Evolutionary conservation across 192 early-diverging fungal species (phyloP).

Genomic region (Podila epigama): DNA sequence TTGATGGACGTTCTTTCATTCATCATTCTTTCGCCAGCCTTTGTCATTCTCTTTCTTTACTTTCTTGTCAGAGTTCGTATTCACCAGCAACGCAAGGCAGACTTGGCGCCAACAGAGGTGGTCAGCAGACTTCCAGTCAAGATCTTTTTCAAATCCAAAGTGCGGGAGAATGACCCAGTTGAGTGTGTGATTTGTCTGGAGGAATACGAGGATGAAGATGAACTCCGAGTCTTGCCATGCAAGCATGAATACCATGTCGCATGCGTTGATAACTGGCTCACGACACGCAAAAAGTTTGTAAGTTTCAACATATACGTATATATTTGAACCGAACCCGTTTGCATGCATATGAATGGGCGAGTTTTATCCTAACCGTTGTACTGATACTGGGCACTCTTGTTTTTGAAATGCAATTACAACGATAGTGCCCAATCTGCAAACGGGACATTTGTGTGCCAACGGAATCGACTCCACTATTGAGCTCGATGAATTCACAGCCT

Average conservation of each 20-base stretch:
- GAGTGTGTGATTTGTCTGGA: conserved; percentile 95
- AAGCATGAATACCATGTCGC: conserved; percentile 87
- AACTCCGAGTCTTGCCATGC: conserved; percentile 84
- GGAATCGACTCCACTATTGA: conserved; percentile 48
- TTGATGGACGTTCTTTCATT: conserved; percentile 82
- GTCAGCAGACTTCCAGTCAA: conserved; percentile 78
- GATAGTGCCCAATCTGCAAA: conserved; percentile 54
- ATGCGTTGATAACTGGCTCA: conserved; percentile 95
- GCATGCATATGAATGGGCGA: too few relatives aligned
- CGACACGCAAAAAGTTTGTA: conserved; percentile 88
- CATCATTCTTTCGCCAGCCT: conserved; percentile 79
- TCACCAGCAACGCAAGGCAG: conserved; percentile 74
- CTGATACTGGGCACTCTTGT: too few relatives aligned
- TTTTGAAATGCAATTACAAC: too few relatives aligned
- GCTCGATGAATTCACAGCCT: not conserved
- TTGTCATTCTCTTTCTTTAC: conserved; percentile 81
- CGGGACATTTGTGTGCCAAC: conserved; percentile 50
- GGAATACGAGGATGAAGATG: conserved; percentile 82
- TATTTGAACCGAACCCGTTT: too few relatives aligned
- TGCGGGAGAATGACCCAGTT: conserved; percentile 72
- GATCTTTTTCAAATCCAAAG: conserved; percentile 68
- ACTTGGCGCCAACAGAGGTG: conserved; percentile 78
- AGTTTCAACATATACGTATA: conserved; percentile 59
- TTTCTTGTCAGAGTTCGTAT: conserved; percentile 73
- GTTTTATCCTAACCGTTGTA: too few relatives aligned